Conservation (phyloP, 2,329 filamentous ascomycete genomes). For the Xylariaceae sp. region DNA sequence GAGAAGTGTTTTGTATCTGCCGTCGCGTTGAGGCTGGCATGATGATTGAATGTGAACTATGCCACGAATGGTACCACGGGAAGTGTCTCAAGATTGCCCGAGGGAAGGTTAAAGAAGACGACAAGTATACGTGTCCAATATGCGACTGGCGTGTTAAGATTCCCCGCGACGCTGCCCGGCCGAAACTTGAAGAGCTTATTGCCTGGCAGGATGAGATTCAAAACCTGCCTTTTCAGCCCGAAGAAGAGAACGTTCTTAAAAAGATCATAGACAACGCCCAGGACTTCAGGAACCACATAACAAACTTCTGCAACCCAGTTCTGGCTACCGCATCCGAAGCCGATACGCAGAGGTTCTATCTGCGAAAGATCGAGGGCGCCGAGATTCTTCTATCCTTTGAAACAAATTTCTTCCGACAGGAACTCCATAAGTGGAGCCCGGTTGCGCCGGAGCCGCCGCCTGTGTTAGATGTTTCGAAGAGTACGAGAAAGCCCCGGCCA, state of each 20-base stretch:
- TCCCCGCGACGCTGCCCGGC: slow-evolving; percentile 90
- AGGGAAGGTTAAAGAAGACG: slow-evolving; percentile 96
- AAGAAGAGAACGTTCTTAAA: slow-evolving; percentile 86
- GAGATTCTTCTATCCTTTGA: slow-evolving; percentile 90
- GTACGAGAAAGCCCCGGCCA: slow-evolving; percentile 91
- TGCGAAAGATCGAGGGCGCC: slow-evolving; percentile 95
- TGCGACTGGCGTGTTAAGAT: slow-evolving; percentile 98
- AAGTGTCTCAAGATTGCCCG: slow-evolving; percentile 97
- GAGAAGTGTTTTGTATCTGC: slow-evolving; percentile 96
- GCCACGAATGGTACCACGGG: slow-evolving; percentile 98
- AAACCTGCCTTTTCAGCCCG: slow-evolving; percentile 86
- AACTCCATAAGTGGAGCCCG: slow-evolving; percentile 92
- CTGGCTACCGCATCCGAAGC: slow-evolving; percentile 84
- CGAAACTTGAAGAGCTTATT: slow-evolving; percentile 88
- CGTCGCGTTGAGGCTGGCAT: slow-evolving; percentile 90
- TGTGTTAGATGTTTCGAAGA: slow-evolving; percentile 82
- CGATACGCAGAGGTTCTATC: slow-evolving; percentile 88
- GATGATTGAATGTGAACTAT: slow-evolving; percentile 99
- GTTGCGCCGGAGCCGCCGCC: slow-evolving; percentile 86
- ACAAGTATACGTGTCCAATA: slow-evolving; percentile 97
- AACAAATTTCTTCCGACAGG: slow-evolving; percentile 97
- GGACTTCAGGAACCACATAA: slow-evolving; percentile 81
- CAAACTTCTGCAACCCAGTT: slow-evolving; percentile 77
- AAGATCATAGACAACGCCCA: slow-evolving; percentile 85
- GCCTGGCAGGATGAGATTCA: slow-evolving; percentile 83